These are phyloP conservation scores for Hanseniaspora clermontiae DNA, from an alignment of 805 yeast genomes.

Conservation along the genomic window DNA sequence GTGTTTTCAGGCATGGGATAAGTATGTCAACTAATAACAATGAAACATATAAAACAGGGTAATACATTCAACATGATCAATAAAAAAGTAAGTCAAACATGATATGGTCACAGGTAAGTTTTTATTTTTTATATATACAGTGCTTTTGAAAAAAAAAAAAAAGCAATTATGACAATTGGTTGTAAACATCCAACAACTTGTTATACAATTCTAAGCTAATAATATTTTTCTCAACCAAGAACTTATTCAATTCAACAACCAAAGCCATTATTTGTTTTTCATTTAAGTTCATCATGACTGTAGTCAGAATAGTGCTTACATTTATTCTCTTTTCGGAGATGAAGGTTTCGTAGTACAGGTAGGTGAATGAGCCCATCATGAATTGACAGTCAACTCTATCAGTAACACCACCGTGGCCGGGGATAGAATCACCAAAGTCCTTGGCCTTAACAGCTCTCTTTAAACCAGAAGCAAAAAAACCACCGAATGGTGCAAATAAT, in stretches of 20 bases:
- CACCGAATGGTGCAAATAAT: slow-evolving; percentile 94
- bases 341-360: slow-evolving; percentile 85
- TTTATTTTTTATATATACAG: background rate
- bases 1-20: no score
- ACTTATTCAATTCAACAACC: slow-evolving; percentile 38
- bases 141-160: no score
- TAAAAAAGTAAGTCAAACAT: no score
- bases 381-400: slow-evolving; percentile 97
- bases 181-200: slow-evolving; percentile 26
- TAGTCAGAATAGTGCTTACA: slow-evolving; percentile 63
- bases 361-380: slow-evolving; percentile 90
- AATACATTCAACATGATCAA: no score
- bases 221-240: slow-evolving; percentile 31
- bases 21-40: no score
- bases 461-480: slow-evolving; percentile 94
- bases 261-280: slow-evolving; percentile 53
- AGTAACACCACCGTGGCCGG: slow-evolving; percentile 97
- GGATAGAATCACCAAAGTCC: slow-evolving; percentile 96
- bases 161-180: background rate
- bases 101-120: background rate
- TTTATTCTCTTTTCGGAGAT: slow-evolving; percentile 59
- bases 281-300: slow-evolving; percentile 57
- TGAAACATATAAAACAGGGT: no score
- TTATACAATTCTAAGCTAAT: slow-evolving; percentile 28
- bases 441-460: slow-evolving; percentile 92